A percentile compares a stretch with the other conserved stretches of the same genome.
These are phyloP conservation scores for Tulasnella calospora DNA, from an alignment of 768 basidiomycete species.

Conservation along the genomic window DNA sequence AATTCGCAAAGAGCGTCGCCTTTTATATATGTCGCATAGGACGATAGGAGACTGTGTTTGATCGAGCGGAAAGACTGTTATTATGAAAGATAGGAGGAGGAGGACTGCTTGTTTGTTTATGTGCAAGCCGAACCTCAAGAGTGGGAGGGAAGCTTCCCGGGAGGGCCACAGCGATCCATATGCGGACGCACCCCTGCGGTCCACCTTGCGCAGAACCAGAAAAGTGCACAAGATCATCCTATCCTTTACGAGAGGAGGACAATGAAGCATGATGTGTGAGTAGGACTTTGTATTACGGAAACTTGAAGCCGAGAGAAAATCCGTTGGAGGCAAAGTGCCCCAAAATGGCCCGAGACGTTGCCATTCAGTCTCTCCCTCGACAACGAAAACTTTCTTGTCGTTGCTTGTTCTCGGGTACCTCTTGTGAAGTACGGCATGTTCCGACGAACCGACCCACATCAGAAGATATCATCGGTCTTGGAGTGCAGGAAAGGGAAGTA, in stretches of 20 bases:
- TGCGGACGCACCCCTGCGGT: not conserved
- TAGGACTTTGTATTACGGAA: not conserved
- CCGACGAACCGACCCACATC: not conserved
- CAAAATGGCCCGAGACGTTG: not conserved
- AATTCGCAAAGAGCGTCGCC: no score
- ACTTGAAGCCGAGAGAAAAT: not conserved
- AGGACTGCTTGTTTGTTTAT: not conserved
- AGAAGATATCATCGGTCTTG: not conserved
- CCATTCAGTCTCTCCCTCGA: not conserved
- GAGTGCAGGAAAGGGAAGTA: not conserved
- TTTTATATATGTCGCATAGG: no score
- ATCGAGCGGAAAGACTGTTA: not conserved
- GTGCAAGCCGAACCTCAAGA: not conserved
- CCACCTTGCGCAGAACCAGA: no score
- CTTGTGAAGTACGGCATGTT: not conserved
- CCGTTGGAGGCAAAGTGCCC: not conserved
- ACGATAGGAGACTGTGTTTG: not conserved
- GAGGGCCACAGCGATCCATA: not conserved
- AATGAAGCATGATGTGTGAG: not conserved
- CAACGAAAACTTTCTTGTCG: not conserved
- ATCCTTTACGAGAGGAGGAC: not conserved
- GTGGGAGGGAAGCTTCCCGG: not conserved
- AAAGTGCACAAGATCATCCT: not conserved
- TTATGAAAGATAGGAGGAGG: not conserved
- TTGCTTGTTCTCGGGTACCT: not conserved